Conservation (phyloP, 2,329 filamentous ascomycete genomes). For the Fusarium aywerte region DNA sequence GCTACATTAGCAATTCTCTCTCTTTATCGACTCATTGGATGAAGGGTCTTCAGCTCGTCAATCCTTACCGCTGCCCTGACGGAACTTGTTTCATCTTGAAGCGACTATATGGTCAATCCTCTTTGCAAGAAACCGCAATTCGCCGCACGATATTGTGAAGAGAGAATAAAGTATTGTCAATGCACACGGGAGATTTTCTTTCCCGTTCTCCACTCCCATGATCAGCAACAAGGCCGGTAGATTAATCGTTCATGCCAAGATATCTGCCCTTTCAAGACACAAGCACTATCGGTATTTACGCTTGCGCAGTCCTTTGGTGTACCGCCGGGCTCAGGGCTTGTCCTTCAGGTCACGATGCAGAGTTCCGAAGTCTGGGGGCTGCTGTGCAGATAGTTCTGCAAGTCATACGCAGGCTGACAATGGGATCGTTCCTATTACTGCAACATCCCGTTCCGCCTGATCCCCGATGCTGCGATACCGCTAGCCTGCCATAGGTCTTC, state of each 20-base stretch:
- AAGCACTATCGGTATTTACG: background rate
- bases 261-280: background rate
- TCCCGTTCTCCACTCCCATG: conserved; percentile 14
- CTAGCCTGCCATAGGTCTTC: conserved; percentile 2
- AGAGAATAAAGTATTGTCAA: conserved; percentile 5
- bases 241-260: conserved; percentile 13
- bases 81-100: background rate
- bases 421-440: conserved; percentile 26
- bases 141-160: background rate
- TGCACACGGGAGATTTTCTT: conserved; percentile 22
- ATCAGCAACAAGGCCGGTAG: conserved; percentile 2
- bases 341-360: conserved; percentile 22
- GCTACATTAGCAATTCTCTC: background rate
- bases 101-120: background rate
- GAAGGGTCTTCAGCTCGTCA: background rate
- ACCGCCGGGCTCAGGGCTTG: conserved; percentile 19
- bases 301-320: background rate
- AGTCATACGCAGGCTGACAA: conserved; percentile 19
- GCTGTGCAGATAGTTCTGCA: background rate
- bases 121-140: conserved; percentile 30
- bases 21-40: background rate
- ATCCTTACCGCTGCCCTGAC: background rate
- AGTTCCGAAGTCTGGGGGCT: conserved; percentile 10
- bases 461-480: conserved; percentile 11
- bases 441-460: conserved; percentile 21